These are phyloP conservation scores for Trichocladium antarcticum DNA, from an alignment of 495 filamentous ascomycete genomes.

Conservation along the genomic window DNA sequence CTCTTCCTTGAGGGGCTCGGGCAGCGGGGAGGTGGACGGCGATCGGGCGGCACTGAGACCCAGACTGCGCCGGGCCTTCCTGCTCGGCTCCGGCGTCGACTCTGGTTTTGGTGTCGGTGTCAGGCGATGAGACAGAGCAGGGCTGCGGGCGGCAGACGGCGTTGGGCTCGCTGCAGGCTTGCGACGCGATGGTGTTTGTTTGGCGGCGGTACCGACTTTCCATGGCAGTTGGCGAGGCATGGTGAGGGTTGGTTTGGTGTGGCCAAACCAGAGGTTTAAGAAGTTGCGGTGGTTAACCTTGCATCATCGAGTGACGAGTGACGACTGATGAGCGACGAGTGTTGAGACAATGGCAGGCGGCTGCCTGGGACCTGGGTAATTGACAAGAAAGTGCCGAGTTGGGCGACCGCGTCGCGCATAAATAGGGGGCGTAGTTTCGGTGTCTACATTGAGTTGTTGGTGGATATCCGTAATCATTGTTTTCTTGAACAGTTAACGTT, in stretches of 20 bases:
- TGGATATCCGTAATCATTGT: too few relatives aligned
- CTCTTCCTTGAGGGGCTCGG: conserved; percentile 23
- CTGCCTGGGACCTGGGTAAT: too few relatives aligned
- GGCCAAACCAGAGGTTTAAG: too few relatives aligned
- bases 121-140: conserved; percentile 6
- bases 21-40: conserved; percentile 26
- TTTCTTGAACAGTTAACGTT: too few relatives aligned
- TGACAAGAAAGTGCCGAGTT: too few relatives aligned
- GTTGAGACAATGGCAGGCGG: too few relatives aligned
- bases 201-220: conserved; percentile 10
- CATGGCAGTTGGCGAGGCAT: conserved; percentile 28
- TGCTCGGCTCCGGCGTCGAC: background rate
- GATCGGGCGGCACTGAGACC: conserved; percentile 9
- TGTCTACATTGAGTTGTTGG: too few relatives aligned
- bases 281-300: too few relatives aligned
- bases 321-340: too few relatives aligned
- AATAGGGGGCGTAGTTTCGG: too few relatives aligned
- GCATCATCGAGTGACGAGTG: too few relatives aligned
- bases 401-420: too few relatives aligned
- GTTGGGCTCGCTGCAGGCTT: conserved; percentile 6
- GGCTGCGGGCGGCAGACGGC: conserved; percentile 4
- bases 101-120: background rate
- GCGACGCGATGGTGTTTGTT: conserved; percentile 2
- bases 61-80: conserved; percentile 8
- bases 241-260: background rate